A percentile compares a stretch with the other conserved stretches of the same genome.
These are phyloP conservation scores for Cystobasidiaceae sp. DNA, from an alignment of 1,284 basidiomycete species.

Conservation along the genomic window DNA sequence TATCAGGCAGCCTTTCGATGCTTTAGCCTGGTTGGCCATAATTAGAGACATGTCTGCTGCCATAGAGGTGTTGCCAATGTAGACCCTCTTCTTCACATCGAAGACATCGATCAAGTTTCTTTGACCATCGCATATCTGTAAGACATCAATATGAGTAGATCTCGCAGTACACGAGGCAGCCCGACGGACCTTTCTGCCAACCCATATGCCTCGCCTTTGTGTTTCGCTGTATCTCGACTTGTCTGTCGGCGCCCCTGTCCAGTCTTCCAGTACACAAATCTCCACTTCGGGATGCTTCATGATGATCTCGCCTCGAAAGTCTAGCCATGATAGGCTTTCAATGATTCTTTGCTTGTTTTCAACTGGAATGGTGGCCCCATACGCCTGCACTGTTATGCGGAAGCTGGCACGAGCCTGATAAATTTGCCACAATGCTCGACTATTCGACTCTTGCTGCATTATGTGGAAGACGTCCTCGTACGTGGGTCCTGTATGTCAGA, in stretches of 20 bases:
- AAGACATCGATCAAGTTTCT: constrained; percentile 46
- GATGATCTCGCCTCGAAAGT: constrained; percentile 71
- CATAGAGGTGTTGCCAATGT: constrained; percentile 97
- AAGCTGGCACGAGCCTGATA: constrained; percentile 66
- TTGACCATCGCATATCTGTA: constrained; percentile 40
- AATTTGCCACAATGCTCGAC: constrained; percentile 56
- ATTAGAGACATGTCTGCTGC: constrained; percentile 88
- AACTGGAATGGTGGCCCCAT: constrained; percentile 68
- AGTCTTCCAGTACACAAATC: constrained; percentile 84
- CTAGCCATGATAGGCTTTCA: constrained; percentile 77
- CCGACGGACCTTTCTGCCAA: constrained; percentile 24
- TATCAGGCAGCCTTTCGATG: constrained; percentile 77
- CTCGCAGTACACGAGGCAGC: not conserved
- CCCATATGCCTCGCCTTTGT: constrained; percentile 20
- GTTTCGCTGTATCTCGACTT: not conserved
- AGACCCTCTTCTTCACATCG: constrained; percentile 80
- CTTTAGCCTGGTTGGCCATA: constrained; percentile 92
- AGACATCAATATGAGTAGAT: not conserved
- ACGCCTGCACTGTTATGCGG: constrained; percentile 70
- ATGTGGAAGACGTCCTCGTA: constrained; percentile 44
- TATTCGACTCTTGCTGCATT: constrained; percentile 57
- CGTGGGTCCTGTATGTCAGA: constrained; percentile 39
- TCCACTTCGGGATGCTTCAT: constrained; percentile 75
- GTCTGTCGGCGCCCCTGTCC: constrained; percentile 49
- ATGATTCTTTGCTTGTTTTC: constrained; percentile 52